Base-by-base conservation (phyloP, 495 filamentous ascomycete species). In the Penicillium parvum region DNA sequence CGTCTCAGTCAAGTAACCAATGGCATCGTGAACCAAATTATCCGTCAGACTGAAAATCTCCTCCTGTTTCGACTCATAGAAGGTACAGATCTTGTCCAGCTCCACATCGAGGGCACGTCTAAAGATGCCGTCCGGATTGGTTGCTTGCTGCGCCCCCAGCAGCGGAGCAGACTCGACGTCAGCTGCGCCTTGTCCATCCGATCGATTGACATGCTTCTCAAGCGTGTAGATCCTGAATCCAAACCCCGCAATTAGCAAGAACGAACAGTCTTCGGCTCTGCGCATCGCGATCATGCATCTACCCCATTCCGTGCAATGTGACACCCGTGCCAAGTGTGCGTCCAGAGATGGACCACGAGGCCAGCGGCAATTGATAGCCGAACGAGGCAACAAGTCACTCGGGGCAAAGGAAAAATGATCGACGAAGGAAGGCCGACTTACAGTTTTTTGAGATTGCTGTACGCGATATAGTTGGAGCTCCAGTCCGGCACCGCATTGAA, bases 401-500 rank as follows among this genome's bases (percentile, higher is more conserved):
- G 29, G 4, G 12, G 11, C 28, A 8, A 18, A n/a, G n/a, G n/a
- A n/a, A 40, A 25, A n/a, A 42, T n/a, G 29, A 27, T n/a, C n/a
- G 16, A 33, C 15, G 27, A 45, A 28, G 25, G n/a, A 39, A 43
- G 11, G 34, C 8, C 23, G 23, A 75, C 89, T 60, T 69, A 95
- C 90, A 95, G 72, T 74, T 99, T 99, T 78, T 99, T 99, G 50
- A 97, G 79, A 56, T 95, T 97, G 63, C 88, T 95, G 66, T 99
- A 99, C 40, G 89, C 83, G 54, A 99, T 92, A 64, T 99, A 99
- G 65, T 96, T 80, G 48, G 82, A 86, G 70, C 90, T 96, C 92
- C 92, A 99, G 61, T 99, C 92, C 15, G 94, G 92, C 43, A 99
- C 94, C 42, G 92, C 89, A 68, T 99, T 99, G 69, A 99, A 99